Evolutionary conservation across 2,329 filamentous ascomycete species (phyloP), one percentile per base, ranked within the genome.

Genomic region (Penicillium sp.): DNA sequence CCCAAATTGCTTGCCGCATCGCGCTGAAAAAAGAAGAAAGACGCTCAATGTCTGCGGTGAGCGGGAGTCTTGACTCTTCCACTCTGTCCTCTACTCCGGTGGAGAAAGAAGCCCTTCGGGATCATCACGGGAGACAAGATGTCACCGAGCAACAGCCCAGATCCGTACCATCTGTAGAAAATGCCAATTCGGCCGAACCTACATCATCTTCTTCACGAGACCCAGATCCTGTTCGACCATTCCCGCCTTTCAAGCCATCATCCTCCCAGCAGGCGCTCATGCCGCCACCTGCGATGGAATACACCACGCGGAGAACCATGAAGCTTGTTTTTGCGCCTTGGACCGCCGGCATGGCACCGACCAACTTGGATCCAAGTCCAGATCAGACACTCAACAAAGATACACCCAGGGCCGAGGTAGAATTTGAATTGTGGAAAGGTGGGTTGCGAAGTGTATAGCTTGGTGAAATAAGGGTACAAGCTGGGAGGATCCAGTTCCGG

Each of bases 261-360:
- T 72, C 18, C 49, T 52, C 33, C 44, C 55, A 26, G 52, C 50
- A 52, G 27, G 18, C 4, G 12, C 34, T 35, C 12, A 25, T 18
- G 9, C 34, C 32, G 18, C 24, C 46, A 7, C 38, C 41, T n/a
- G 13, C 3, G 46, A 50, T 24, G 25, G 41, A 55, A 9, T 45
- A 47, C 12, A 48, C 51, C 36, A 64, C 86, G 82, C 78, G 79
- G 54, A 76, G 91, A 49, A 88, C 82, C 75, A 83, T 95, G 76
- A 94, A 90, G 67, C 80, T 97, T 7, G 91, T 95, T 1, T 97
- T 95, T 73, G 86, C 89, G 42, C 80, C 87, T 1, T 93, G 94
- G 79, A 79, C 80, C 4, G 69, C 73, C 2, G 77, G 76, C 1
- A 74, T 73, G 52, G 73, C 79, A 12, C 65, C 76, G 45, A 72